Conservation (phyloP, 2,329 filamentous ascomycete genomes). For the Plectosphaerella plurivora region DNA sequence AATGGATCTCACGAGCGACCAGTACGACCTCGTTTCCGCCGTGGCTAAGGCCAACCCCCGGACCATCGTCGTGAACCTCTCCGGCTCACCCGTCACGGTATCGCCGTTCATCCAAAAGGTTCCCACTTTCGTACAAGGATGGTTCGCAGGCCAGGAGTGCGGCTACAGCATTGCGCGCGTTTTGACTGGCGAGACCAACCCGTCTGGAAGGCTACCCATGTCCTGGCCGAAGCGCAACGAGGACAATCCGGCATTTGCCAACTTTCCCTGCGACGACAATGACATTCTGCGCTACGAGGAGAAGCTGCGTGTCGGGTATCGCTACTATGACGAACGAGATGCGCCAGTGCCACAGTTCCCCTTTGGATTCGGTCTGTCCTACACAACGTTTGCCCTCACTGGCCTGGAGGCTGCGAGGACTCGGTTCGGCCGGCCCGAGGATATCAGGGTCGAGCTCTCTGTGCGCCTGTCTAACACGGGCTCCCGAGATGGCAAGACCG, state of each 20-base stretch:
- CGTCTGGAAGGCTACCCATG: slow-evolving; percentile 18
- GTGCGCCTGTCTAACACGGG: slow-evolving; percentile 9
- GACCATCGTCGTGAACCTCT: slow-evolving; percentile 57
- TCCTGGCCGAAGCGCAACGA: slow-evolving; percentile 33
- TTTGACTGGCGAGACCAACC: slow-evolving; percentile 58
- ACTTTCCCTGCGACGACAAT: slow-evolving; percentile 8
- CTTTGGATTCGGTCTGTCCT: slow-evolving; percentile 16
- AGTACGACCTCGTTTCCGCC: slow-evolving; percentile 42
- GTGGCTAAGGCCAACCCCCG: slow-evolving; percentile 54
- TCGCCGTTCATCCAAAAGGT: slow-evolving; percentile 52
- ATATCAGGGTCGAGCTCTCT: not conserved
- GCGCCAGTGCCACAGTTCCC: slow-evolving; percentile 10
- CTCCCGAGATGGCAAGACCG: not conserved
- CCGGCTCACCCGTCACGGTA: slow-evolving; percentile 50
- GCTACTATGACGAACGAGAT: not conserved
- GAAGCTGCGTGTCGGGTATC: slow-evolving; percentile 9
- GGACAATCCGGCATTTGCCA: slow-evolving; percentile 8
- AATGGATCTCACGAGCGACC: slow-evolving; percentile 40
- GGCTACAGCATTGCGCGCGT: slow-evolving; percentile 65
- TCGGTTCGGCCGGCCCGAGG: not conserved
- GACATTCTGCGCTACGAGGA: slow-evolving; percentile 14
- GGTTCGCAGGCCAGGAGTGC: slow-evolving; percentile 70
- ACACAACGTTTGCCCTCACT: slow-evolving; percentile 8
- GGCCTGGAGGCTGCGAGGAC: not conserved
- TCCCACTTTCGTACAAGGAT: slow-evolving; percentile 64